Conservation (phyloP, 352 stramenopile species). For the Plasmopara halstedii region DNA sequence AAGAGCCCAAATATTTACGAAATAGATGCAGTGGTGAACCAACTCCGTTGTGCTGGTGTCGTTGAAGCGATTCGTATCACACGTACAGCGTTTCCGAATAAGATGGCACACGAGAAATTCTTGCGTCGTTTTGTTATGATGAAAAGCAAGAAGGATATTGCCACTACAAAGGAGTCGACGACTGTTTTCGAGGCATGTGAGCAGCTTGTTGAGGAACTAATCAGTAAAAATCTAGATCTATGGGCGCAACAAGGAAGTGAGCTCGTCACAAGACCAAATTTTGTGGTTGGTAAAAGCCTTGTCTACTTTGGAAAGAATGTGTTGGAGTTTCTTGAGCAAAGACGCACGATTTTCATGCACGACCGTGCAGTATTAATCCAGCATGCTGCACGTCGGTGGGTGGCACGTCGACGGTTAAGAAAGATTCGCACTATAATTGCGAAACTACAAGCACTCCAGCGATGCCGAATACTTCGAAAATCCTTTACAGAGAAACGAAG, state of each 20-base stretch:
- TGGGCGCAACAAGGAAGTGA: constrained; percentile 22
- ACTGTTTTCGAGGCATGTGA: constrained; percentile 62
- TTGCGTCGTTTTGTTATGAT: constrained; percentile 76
- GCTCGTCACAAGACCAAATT: constrained; percentile 37
- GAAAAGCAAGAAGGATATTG: constrained; percentile 27
- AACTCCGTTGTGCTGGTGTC: constrained; percentile 84
- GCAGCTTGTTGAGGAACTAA: constrained; percentile 39
- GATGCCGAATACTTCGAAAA: constrained; percentile 32
- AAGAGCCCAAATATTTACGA: constrained; percentile 82
- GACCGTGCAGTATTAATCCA: constrained; percentile 62
- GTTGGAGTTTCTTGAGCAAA: constrained; percentile 86
- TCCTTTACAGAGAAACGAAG: constrained; percentile 36
- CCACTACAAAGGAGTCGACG: constrained; percentile 19
- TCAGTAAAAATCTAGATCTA: constrained; percentile 38
- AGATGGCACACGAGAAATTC: constrained; percentile 90
- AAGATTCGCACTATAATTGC: constrained; percentile 45
- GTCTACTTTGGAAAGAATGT: constrained; percentile 93
- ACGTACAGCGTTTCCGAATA: constrained; percentile 87
- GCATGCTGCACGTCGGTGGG: constrained; percentile 40
- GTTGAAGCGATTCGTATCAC: constrained; percentile 89
- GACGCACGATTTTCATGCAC: constrained; percentile 62
- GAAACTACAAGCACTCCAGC: constrained; percentile 50
- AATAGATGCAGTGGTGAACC: constrained; percentile 73
- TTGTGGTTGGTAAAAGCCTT: constrained; percentile 81
- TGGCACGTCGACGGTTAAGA: constrained; percentile 41